Conservation (phyloP, 805 yeast species). For the Sporopachydermia lactativora region DNA sequence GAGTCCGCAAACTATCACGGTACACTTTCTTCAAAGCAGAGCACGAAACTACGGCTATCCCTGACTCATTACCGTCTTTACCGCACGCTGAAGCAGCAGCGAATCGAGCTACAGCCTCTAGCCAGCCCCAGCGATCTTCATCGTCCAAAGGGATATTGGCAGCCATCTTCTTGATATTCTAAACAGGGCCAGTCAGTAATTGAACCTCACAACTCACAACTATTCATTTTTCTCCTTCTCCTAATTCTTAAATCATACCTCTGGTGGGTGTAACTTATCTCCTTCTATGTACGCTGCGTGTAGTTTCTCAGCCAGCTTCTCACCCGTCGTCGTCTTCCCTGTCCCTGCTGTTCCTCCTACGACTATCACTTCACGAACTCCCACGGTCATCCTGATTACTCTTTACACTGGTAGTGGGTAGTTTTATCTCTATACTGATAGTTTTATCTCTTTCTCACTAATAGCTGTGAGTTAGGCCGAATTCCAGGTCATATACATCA, state of each 20-base stretch:
- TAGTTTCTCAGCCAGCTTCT: constrained; percentile 29
- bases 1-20: constrained; percentile 41
- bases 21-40: constrained; percentile 70
- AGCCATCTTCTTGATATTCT: constrained; percentile 73
- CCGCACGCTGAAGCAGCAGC: constrained; percentile 27
- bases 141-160: constrained; percentile 70
- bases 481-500: no score
- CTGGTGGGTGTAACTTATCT: constrained; percentile 60
- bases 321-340: constrained; percentile 78
- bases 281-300: constrained; percentile 66
- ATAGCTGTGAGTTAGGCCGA: no score
- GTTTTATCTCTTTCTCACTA: no score
- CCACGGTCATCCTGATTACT: not conserved
- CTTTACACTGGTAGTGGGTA: no score
- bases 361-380: constrained; percentile 21
- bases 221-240: not conserved
- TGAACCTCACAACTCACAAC: not conserved
- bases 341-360: constrained; percentile 96
- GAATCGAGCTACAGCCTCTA: constrained; percentile 31
- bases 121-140: constrained; percentile 91
- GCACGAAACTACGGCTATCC: constrained; percentile 53
- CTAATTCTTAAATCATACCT: constrained; percentile 10
- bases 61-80: constrained; percentile 16
- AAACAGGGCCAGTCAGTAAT: constrained; percentile 7
- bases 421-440: no score